These are phyloP conservation scores for Ophiostoma montium DNA, from an alignment of 2,329 filamentous ascomycete genomes.

Conservation along the genomic window DNA sequence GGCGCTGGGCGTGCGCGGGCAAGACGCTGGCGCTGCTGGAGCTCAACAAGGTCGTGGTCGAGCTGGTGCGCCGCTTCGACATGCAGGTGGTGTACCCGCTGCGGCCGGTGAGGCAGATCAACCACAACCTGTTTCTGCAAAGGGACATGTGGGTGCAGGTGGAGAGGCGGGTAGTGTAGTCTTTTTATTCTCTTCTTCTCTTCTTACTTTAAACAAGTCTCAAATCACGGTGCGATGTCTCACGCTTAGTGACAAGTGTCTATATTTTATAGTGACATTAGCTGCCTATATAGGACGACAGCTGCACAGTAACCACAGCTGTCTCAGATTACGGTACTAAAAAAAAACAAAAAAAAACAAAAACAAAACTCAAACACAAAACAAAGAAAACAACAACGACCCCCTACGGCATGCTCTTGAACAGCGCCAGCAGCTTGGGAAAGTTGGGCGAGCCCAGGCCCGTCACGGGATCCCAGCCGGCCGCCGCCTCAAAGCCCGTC, in stretches of 20 bases:
- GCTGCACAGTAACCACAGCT: no score
- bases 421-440: conserved; percentile 13
- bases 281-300: no score
- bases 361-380: not conserved
- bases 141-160: conserved; percentile 18
- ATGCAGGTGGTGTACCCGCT: conserved; percentile 18
- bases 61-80: conserved; percentile 16
- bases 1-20: conserved; percentile 27
- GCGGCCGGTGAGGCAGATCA: conserved; percentile 13
- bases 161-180: conserved; percentile 7
- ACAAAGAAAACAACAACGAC: not conserved
- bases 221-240: no score
- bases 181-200: not conserved
- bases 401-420: conserved; percentile 9
- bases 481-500: conserved; percentile 17
- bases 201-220: no score
- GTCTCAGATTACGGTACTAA: no score
- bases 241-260: no score
- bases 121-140: conserved; percentile 19
- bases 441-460: conserved; percentile 14
- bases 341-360: not conserved
- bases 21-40: conserved; percentile 29
- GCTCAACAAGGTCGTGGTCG: conserved; percentile 22
- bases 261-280: no score
- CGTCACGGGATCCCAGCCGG: conserved; percentile 18